Conservation (phyloP, 768 basidiomycete species). For the Tubosaeta sp. region DNA sequence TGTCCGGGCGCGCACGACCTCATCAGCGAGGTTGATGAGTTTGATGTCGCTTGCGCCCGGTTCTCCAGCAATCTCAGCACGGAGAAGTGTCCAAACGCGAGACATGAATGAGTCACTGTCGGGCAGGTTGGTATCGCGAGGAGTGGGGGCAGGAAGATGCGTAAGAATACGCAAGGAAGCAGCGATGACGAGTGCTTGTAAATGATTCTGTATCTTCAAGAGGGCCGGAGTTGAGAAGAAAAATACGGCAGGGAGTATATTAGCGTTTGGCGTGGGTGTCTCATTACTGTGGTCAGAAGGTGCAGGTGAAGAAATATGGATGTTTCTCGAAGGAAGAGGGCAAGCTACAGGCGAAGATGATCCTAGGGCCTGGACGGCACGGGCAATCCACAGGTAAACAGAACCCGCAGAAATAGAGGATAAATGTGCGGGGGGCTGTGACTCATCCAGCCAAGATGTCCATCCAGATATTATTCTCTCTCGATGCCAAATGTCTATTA, state of each 20-base stretch:
- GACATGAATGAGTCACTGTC: constrained; percentile 41
- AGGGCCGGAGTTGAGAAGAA: constrained; percentile 55
- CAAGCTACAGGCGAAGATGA: constrained; percentile 39
- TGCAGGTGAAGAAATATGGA: constrained; percentile 4
- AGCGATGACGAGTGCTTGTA: constrained; percentile 66
- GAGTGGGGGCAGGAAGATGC: constrained; percentile 32
- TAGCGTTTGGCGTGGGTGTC: constrained; percentile 18
- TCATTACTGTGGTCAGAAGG: not conserved
- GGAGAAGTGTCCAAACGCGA: constrained; percentile 64
- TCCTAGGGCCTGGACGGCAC: constrained; percentile 44
- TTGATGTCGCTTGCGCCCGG: constrained; percentile 43
- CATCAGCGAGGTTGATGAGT: constrained; percentile 67
- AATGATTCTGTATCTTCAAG: constrained; percentile 58
- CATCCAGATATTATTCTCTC: constrained; percentile 22
- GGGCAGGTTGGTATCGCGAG: constrained; percentile 5
- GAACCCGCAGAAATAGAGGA: constrained; percentile 12
- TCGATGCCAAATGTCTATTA: constrained; percentile 48
- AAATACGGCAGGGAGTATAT: constrained; percentile 61
- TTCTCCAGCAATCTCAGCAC: constrained; percentile 45
- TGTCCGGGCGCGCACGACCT: constrained; percentile 56
- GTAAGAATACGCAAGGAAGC: constrained; percentile 58
- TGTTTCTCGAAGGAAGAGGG: constrained; percentile 26
- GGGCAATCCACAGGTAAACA: constrained; percentile 41
- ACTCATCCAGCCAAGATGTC: constrained; percentile 21
- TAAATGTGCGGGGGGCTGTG: constrained; percentile 4